Evolutionary conservation across 805 yeast species (phyloP), one percentile per base, ranked within the genome.

Genomic region (Sugiyamaella qingdaonensis): DNA sequence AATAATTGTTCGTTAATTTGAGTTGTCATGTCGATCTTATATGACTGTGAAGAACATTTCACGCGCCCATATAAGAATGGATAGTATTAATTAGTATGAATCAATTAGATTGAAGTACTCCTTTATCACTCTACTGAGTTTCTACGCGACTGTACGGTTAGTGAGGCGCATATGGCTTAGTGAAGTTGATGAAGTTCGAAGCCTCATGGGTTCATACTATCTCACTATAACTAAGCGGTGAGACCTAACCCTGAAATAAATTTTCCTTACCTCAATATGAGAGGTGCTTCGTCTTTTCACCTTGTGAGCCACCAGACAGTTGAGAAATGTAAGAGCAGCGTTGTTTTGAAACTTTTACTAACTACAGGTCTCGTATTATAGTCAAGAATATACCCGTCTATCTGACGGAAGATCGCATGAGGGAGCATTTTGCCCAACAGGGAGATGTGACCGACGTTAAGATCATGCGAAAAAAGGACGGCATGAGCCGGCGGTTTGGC

Each of bases 401-500:
- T 66, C 77, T 82, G 55, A 80, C 84, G 0, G 97, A 92, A 66
- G 89, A 80, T 1, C 81, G 84, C 58, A 71, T 92, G 52, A 76
- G 76, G 57, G 79, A 78, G 31, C 89, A 84, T 64, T 92, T 92
- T 64, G 67, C 73, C 36, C 67, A 71, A 52, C 56, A 60, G 11
- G 58, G 76, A 52, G 74, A 77, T 48, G 88, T 91, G 29, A 88
- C 97, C 0, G 99, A 94, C 77, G 91, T 88, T 36, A 89, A 87
- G 68, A 75, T 94, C 35, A 79, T 90, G 79, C 85, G 80, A 62
- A 88, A 85, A 59, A 77, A 85, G 60, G 81, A 80, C 59, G 99
- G 99, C 24, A 86, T 85, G 63, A 86, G 96, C 9, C 81, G 99
- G 69, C 77, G 95, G 61, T 94, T 94, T 75, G 98, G 96, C 5